A percentile compares a stretch with the other conserved stretches of the same genome.
These are phyloP conservation scores for Osmozyma mogii DNA, from an alignment of 805 yeast species.

Conservation along the genomic window DNA sequence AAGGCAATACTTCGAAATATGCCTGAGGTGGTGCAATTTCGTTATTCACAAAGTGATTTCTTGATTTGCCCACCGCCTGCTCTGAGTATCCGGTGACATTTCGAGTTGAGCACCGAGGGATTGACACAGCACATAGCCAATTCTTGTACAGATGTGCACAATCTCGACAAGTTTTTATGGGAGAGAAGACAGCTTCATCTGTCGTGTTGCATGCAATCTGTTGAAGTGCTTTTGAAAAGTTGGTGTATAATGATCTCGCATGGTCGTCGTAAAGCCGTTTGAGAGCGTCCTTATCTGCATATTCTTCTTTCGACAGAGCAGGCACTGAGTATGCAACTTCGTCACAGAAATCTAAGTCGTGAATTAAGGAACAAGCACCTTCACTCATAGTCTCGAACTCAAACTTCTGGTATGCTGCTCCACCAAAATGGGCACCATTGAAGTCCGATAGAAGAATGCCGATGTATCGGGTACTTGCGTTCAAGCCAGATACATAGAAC, in stretches of 20 bases:
- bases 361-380: conserved; percentile 64
- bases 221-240: conserved; percentile 70
- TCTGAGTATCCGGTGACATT: conserved; percentile 35
- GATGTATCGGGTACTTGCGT: conserved; percentile 50
- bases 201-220: conserved; percentile 70
- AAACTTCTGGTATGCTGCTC: conserved; percentile 51
- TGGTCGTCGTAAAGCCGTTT: conserved; percentile 49
- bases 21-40: conserved; percentile 43
- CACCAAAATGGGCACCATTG: conserved; percentile 41
- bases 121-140: conserved; percentile 86
- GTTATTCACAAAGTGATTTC: conserved; percentile 53
- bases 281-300: conserved; percentile 10
- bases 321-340: conserved; percentile 89
- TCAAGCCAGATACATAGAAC: conserved; percentile 54
- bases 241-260: conserved; percentile 48
- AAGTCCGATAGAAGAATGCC: conserved; percentile 56
- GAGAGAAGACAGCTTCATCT: conserved; percentile 61
- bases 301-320: conserved; percentile 15
- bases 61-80: conserved; percentile 43
- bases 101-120: conserved; percentile 73
- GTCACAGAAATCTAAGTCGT: conserved; percentile 66
- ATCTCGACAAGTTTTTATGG: conserved; percentile 62
- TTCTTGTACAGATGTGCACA: conserved; percentile 65
- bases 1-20: conserved; percentile 82
- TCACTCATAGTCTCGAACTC: conserved; percentile 47